Evolutionary conservation across 331 rosid species (phyloP).

Genomic region (Spiraea crenata): DNA sequence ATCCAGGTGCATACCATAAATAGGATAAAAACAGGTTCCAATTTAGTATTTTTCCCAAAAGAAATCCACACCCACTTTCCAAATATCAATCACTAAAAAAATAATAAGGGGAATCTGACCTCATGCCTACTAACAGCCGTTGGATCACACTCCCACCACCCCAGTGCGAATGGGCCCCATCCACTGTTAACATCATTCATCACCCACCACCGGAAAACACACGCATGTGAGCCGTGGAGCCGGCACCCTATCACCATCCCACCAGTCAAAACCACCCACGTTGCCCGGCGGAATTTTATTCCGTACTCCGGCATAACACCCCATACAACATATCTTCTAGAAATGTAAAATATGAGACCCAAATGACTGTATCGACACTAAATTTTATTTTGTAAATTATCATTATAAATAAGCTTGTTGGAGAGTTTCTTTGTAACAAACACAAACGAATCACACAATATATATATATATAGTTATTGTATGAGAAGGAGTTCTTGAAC

Average conservation of each 20-base stretch:
- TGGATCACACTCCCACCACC: conserved; percentile 6
- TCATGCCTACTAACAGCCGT: conserved; percentile 20
- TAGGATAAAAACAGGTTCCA: background rate
- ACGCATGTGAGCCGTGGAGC: background rate
- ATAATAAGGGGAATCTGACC: background rate
- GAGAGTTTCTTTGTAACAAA: no score
- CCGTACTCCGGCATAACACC: background rate
- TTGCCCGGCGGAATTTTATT: background rate
- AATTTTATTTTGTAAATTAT: no score
- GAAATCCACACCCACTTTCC: background rate
- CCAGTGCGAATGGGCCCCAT: background rate
- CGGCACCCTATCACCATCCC: background rate
- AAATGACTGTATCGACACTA: no score
- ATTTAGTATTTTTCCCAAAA: background rate
- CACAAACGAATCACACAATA: no score
- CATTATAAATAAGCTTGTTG: no score
- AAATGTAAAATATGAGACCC: no score
- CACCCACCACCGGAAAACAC: background rate
- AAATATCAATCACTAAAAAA: background rate
- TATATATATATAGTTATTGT: no score
- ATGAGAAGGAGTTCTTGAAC: no score
- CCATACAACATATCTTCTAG: no score
- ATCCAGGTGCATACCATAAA: background rate
- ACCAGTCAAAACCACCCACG: background rate
- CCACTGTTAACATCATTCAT: background rate